Conservation (phyloP, 176 grass and related monocot genomes). For the Elymus sibiricus region DNA sequence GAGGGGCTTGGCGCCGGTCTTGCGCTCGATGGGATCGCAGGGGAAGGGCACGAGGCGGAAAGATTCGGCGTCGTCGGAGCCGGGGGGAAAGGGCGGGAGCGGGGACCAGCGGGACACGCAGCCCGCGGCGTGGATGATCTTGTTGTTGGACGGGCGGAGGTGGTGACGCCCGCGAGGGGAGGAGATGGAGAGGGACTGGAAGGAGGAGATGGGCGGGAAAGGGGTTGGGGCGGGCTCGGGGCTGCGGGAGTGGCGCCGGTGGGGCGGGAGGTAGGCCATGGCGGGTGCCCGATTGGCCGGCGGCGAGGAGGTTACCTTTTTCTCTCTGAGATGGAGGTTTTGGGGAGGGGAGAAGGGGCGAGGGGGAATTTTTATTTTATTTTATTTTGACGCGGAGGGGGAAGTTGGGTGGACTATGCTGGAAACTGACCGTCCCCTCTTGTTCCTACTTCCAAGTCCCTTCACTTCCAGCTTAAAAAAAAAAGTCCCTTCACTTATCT, state of each 20-base stretch:
- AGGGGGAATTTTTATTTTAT: too few species aligned
- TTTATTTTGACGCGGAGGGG: neutral
- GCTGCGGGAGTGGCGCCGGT: slow-evolving; percentile 28
- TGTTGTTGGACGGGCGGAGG: slow-evolving; percentile 7
- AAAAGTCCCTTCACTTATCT: too few species aligned
- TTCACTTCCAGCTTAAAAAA: too few species aligned
- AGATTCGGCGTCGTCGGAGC: neutral
- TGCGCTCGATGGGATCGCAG: slow-evolving; percentile 30
- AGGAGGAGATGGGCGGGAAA: slow-evolving; percentile 24
- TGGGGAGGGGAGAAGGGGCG: neutral
- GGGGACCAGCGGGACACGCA: slow-evolving; percentile 39
- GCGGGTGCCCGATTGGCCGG: neutral
- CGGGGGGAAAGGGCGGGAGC: neutral
- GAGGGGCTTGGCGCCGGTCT: slow-evolving; percentile 36
- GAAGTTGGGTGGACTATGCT: neutral
- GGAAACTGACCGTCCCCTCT: too few species aligned
- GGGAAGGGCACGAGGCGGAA: slow-evolving; percentile 31
- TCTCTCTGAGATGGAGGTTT: neutral
- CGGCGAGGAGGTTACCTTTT: neutral
- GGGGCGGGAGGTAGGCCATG: slow-evolving; percentile 44
- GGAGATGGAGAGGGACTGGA: slow-evolving; percentile 20
- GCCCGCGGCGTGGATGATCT: slow-evolving; percentile 33
- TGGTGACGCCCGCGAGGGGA: slow-evolving; percentile 18
- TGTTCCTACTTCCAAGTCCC: too few species aligned
- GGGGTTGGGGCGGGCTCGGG: neutral